These are phyloP conservation scores for Penicillium atrosanguineum DNA, from an alignment of 495 filamentous ascomycete species.

Conservation along the genomic window DNA sequence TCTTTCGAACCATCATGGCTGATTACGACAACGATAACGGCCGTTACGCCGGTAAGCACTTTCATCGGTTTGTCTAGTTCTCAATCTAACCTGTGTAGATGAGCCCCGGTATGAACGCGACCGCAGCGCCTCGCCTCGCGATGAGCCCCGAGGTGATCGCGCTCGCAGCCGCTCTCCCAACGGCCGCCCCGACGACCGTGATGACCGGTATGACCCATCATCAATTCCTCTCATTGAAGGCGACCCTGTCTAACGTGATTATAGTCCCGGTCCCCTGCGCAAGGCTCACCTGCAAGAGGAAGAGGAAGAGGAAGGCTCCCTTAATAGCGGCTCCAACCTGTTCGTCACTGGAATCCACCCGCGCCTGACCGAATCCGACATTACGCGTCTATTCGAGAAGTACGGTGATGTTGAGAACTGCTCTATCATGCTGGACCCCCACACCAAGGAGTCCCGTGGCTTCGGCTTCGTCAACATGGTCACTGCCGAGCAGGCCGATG, in stretches of 20 bases:
- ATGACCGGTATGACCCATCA: conserved; percentile 64
- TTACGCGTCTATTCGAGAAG: conserved; percentile 95
- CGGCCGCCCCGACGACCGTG: conserved; percentile 63
- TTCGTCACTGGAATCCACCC: conserved; percentile 99
- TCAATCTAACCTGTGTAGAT: conserved; percentile 44
- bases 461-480: conserved; percentile 99
- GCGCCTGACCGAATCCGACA: conserved; percentile 84
- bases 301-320: conserved; percentile 74
- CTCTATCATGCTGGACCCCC: conserved; percentile 98
- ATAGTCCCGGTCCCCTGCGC: conserved; percentile 20
- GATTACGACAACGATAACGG: conserved; percentile 87
- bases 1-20: conserved; percentile 37
- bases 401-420: conserved; percentile 98
- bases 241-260: neutral
- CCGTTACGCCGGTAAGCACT: conserved; percentile 76
- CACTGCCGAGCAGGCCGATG: conserved; percentile 88
- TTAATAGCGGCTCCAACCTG: conserved; percentile 94
- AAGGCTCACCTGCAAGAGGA: conserved; percentile 51
- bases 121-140: conserved; percentile 90
- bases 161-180: conserved; percentile 76
- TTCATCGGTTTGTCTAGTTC: conserved; percentile 11
- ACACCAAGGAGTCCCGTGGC: conserved; percentile 96
- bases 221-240: neutral
- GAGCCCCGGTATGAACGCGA: conserved; percentile 82
- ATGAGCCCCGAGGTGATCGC: conserved; percentile 66